These are phyloP conservation scores for Dendryphion nanum DNA, from an alignment of 2,329 filamentous ascomycete genomes.

Conservation along the genomic window DNA sequence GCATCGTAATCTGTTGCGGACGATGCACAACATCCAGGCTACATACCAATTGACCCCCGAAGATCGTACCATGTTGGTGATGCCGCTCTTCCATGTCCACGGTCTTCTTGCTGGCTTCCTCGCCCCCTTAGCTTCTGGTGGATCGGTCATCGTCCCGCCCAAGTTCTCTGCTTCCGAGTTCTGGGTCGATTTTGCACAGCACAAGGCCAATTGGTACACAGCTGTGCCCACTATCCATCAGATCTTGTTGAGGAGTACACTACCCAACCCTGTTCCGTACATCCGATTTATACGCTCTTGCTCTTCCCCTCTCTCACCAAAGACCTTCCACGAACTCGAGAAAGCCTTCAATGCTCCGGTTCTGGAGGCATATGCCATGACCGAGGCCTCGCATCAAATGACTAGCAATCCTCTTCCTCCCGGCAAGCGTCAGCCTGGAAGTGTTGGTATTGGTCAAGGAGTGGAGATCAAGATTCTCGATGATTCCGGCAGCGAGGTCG, in stretches of 20 bases:
- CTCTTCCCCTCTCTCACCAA: conserved; percentile 79
- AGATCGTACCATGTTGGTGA: conserved; percentile 82
- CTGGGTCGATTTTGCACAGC: conserved; percentile 71
- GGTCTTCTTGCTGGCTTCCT: conserved; percentile 82
- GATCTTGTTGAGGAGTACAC: conserved; percentile 73
- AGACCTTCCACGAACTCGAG: conserved; percentile 77
- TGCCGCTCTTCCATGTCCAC: conserved; percentile 89
- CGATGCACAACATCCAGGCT: conserved; percentile 78
- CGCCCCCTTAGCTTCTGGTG: conserved; percentile 71
- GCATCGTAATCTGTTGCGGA: conserved; percentile 75
- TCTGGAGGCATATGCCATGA: conserved; percentile 90
- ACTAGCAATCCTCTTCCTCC: conserved; percentile 65
- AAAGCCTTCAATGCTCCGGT: conserved; percentile 74
- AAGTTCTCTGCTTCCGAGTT: conserved; percentile 83
- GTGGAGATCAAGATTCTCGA: conserved; percentile 79
- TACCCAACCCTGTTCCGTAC: conserved; percentile 64
- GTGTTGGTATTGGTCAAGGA: conserved; percentile 78
- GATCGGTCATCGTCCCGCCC: conserved; percentile 74
- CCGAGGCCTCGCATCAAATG: conserved; percentile 84
- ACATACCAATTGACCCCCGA: conserved; percentile 70
- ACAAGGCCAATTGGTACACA: conserved; percentile 87
- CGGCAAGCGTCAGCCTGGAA: conserved; percentile 73
- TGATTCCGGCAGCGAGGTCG: conserved; percentile 64
- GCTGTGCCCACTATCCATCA: conserved; percentile 93
- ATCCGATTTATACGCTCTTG: conserved; percentile 89